Conservation (phyloP, 305 asterid species). For the Solanum hybrid region DNA sequence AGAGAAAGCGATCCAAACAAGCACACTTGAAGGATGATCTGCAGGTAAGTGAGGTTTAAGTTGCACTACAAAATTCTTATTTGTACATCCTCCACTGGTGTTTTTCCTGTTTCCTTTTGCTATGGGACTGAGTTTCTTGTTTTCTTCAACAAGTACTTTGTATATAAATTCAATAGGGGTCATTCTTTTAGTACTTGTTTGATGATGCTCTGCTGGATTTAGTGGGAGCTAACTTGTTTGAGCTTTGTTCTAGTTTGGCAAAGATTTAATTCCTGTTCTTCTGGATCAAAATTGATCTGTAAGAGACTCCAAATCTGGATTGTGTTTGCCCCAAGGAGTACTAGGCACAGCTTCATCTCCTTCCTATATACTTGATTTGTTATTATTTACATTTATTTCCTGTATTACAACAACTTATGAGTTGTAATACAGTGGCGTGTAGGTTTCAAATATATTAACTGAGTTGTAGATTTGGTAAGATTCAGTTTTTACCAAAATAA, state of each 20-base stretch:
- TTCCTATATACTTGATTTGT: neutral
- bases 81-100: neutral
- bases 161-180: neutral
- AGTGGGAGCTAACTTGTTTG: neutral
- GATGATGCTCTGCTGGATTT: neutral
- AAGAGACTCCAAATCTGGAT: neutral
- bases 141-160: neutral
- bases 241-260: neutral
- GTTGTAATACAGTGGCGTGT: neutral
- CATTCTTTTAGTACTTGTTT: neutral
- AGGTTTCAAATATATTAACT: neutral
- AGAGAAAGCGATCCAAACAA: conserved; percentile 75
- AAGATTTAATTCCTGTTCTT: neutral
- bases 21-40: conserved; percentile 36
- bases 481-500: neutral
- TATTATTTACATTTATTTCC: neutral
- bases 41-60: conserved; percentile 34
- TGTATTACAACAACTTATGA: neutral
- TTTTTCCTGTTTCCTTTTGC: neutral
- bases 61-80: neutral
- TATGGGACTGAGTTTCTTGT: neutral
- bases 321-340: neutral
- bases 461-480: neutral
- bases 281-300: neutral
- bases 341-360: neutral